Evolutionary conservation across 1,139 yeast species (phyloP).

Genomic region (Taiozyma sp.): DNA sequence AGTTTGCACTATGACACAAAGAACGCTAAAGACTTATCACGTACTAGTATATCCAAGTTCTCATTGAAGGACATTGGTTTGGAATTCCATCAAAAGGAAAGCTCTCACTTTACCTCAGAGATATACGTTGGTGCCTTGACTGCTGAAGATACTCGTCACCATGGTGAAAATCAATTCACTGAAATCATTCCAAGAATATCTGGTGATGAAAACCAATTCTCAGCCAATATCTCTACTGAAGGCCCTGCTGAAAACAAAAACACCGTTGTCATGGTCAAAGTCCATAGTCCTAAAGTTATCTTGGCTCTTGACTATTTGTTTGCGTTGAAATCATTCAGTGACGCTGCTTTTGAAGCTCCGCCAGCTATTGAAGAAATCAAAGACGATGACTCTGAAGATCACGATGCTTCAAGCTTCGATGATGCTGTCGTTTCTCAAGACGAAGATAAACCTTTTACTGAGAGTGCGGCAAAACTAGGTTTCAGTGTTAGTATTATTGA

Average conservation of each 20-base stretch:
- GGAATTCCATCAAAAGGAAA: slow-evolving; percentile 43
- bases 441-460: background rate
- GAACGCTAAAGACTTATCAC: slow-evolving; percentile 31
- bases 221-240: slow-evolving; percentile 45
- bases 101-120: slow-evolving; percentile 54
- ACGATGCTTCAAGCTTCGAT: slow-evolving; percentile 6
- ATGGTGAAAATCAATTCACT: slow-evolving; percentile 61
- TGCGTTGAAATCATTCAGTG: slow-evolving; percentile 62
- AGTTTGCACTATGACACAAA: slow-evolving; percentile 58
- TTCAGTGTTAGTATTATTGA: slow-evolving; percentile 70
- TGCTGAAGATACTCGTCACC: slow-evolving; percentile 65
- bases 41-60: slow-evolving; percentile 53
- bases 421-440: background rate
- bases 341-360: slow-evolving; percentile 32
- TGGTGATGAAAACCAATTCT: slow-evolving; percentile 66
- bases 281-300: slow-evolving; percentile 77
- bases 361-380: slow-evolving; percentile 10
- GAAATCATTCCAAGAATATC: slow-evolving; percentile 72
- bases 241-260: slow-evolving; percentile 37
- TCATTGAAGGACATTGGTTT: slow-evolving; percentile 56
- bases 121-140: slow-evolving; percentile 67
- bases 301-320: slow-evolving; percentile 82
- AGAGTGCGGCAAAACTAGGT: slow-evolving; percentile 29
- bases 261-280: slow-evolving; percentile 52
- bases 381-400: slow-evolving; percentile 11